Percentiles rank a stretch among this genome's conserved stretches.
phyloP scores from a whole-genome alignment of 164 flowering plant species.

The Santalum album region DNA sequence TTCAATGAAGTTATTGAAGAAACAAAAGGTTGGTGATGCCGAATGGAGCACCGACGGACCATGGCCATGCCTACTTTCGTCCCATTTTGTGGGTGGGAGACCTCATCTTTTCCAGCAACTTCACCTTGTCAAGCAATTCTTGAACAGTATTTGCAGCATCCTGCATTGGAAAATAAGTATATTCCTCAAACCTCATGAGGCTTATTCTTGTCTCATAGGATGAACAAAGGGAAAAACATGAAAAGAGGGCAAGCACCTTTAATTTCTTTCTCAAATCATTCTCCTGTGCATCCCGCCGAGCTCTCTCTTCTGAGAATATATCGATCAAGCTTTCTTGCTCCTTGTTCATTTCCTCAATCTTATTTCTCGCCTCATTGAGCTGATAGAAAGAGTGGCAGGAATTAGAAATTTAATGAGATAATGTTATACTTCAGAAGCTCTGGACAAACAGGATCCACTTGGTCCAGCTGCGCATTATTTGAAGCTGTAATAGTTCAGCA shows the following conservation, averaged over 20 bases:
- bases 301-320: slow-evolving; percentile 67
- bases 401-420: not conserved
- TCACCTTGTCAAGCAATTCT: slow-evolving; percentile 35
- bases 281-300: slow-evolving; percentile 54
- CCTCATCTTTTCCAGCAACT: slow-evolving; percentile 22
- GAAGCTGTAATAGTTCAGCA: too few species aligned
- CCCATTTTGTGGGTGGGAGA: too few species aligned
- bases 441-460: too few species aligned
- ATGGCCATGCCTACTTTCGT: too few species aligned
- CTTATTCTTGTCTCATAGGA: not conserved
- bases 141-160: slow-evolving; percentile 41
- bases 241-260: slow-evolving; percentile 28
- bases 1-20: too few species aligned
- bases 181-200: not conserved
- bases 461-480: too few species aligned
- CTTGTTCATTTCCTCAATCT: slow-evolving; percentile 49
- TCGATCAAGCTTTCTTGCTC: slow-evolving; percentile 72
- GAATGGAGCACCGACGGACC: too few species aligned
- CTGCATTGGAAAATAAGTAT: slow-evolving; percentile 15
- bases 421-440: too few species aligned
- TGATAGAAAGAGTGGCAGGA: slow-evolving; percentile 11
- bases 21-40: too few species aligned
- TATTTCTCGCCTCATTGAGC: slow-evolving; percentile 35
- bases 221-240: not conserved
- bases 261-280: slow-evolving; percentile 51